Evolutionary conservation across 495 filamentous ascomycete genomes (phyloP), one percentile per base, ranked within the genome.

Genomic region (Cercophora samala): DNA sequence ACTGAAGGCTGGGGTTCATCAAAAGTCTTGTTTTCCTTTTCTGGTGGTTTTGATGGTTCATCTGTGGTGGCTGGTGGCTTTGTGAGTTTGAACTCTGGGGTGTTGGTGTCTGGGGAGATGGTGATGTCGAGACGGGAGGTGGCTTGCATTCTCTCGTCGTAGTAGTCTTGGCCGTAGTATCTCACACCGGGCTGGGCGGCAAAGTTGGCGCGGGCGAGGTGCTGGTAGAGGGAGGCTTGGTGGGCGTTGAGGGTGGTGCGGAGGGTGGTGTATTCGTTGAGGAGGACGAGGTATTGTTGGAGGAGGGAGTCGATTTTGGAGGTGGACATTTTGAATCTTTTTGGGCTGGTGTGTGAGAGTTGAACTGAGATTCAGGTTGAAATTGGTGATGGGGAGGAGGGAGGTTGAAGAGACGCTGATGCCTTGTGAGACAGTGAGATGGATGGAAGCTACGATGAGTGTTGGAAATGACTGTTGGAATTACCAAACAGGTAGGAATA

Each of bases 111-210:
- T 5, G 37, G 11, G 13, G 37, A 46, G 37, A 46, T 46, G 37
- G 2, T 46, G 37, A 17, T 46, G 1, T 46, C 37, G 37, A 46
- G 37, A 46, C 81, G 80, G 58, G 75, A 70, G 1, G 37, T 46
- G 37, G 90, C 88, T 67, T 89, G 86, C 89, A 91, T 92, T 61
- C 89, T 81, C 68, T 84, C 85, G 75, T 92, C 89, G 73, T 90
- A 93, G 73, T 85, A 84, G 66, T 91, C 89, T 60, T 79, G 79
- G 23, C 89, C 89, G 74, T 89, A 91, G 59, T 46, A 21, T 84
- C 68, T 79, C 61, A 86, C 73, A 11, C 88, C 88, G 13, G 87
- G 83, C 55, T 85, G 80, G 58, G 86, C 88, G 21, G 83, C 80
- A 76, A 90, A 92, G 75, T 92, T 92, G 56, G 90, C 90, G 63